Base-by-base conservation (phyloP, 495 filamentous ascomycete species). In the Haplographium delicatum region DNA sequence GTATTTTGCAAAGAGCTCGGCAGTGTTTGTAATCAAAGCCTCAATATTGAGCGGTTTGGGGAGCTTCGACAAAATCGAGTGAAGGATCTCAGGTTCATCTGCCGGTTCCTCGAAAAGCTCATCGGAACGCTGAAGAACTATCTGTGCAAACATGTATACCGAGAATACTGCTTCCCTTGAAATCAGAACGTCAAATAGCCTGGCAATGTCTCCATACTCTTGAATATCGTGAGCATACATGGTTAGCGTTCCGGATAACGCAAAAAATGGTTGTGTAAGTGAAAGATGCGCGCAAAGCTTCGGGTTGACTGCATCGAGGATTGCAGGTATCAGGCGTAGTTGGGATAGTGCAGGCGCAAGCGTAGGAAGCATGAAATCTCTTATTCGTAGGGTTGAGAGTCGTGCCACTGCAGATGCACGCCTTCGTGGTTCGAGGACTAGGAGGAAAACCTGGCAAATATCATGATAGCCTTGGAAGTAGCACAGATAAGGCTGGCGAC, bases 381-480 rank as follows among this genome's bases (percentile, higher is more conserved):
- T 81, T 62, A 97, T 96, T 40, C 87, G 84, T 16, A 97, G 75
- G 18, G 90, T 78, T 2, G 91, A 95, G 46, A 98, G 80, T 18
- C 83, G 85, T 26, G 85, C 72, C 11, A 95, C 81, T 24, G 85
- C 82, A 31, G 62, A 68, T 23, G 72, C 61, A 3, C 74, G 65
- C n/a, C 69, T 50, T 4, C 79, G 73, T 27, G 70, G 64, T 16
- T 83, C 85, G 2, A 97, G 72, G 5, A 95, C 88, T 13, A 98
- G 76, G 4, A 96, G 78, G 39, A 98, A 73, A n/a, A 98, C 93
- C 64, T 97, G 94, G 54, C 86, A 91, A 60, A 98, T 96, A 68
- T 98, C 93, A 63, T 98, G 93, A 67, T 95, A 98, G 53, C 93
- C 93, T 73, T 98, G 93, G 69, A 97, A 97, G 68, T 98, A 98